Percentiles rank a stretch among this genome's conserved stretches.
Evolutionary conservation across 2,329 filamentous ascomycete genomes (phyloP).

Genomic region (Alternaria panax): DNA sequence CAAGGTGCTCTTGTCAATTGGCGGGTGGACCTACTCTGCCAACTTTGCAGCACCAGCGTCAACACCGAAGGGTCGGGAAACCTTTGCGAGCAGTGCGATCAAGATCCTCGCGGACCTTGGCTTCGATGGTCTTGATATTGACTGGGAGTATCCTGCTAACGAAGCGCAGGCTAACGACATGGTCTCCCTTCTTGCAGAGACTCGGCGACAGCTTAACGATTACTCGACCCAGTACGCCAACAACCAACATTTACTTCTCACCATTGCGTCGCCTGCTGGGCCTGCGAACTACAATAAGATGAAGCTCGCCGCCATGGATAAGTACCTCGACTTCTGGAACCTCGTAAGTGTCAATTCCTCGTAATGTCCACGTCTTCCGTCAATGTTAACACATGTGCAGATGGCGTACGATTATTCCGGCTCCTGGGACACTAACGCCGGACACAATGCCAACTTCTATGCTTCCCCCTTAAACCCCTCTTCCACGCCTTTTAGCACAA

Average conservation of each 20-base stretch:
- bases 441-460: constrained; percentile 46
- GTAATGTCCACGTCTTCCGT: not conserved
- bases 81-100: constrained; percentile 46
- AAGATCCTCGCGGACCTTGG: constrained; percentile 44
- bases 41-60: constrained; percentile 46
- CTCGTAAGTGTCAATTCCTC: constrained; percentile 44
- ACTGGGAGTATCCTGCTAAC: constrained; percentile 49
- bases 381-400: not conserved
- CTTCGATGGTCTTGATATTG: constrained; percentile 50
- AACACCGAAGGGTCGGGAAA: constrained; percentile 38
- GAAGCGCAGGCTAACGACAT: constrained; percentile 45
- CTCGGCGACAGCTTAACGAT: constrained; percentile 47
- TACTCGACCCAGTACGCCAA: constrained; percentile 52
- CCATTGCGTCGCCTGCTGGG: constrained; percentile 56
- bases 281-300: constrained; percentile 55
- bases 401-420: constrained; percentile 84
- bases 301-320: constrained; percentile 55
- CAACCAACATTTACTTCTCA: constrained; percentile 55
- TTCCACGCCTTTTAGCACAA: constrained; percentile 47
- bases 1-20: constrained; percentile 49
- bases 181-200: constrained; percentile 42
- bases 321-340: constrained; percentile 61
- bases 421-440: constrained; percentile 44
- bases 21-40: constrained; percentile 50
- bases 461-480: constrained; percentile 34